These are phyloP conservation scores for Hanseniaspora jakobsenii DNA, from an alignment of 805 yeast genomes.

Conservation along the genomic window DNA sequence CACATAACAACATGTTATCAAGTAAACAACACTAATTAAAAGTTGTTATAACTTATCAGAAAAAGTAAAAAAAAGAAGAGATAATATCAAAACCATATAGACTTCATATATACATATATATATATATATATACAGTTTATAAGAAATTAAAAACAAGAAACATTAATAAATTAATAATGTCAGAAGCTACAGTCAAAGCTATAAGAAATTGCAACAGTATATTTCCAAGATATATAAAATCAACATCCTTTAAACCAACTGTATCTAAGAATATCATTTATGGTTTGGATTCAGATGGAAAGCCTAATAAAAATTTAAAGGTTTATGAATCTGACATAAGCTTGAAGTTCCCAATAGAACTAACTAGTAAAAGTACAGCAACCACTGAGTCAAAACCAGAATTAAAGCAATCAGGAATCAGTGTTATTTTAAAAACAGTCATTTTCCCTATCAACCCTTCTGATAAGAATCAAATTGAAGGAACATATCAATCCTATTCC, in stretches of 20 bases:
- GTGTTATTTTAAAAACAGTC: conserved; percentile 48
- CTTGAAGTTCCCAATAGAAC: background rate
- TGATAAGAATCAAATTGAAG: conserved; percentile 73
- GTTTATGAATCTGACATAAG: background rate
- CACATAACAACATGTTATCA: too few species aligned
- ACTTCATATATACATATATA: too few species aligned
- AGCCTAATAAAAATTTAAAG: too few species aligned
- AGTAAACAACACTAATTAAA: too few species aligned
- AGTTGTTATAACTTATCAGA: too few species aligned
- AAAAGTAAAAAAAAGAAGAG: too few species aligned
- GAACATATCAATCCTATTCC: conserved; percentile 74
- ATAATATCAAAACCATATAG: too few species aligned
- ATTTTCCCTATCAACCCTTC: conserved; percentile 88
- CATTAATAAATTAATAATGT: too few species aligned
- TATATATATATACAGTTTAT: too few species aligned
- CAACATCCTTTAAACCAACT: background rate
- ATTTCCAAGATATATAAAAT: background rate
- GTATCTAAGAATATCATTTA: conserved; percentile 1
- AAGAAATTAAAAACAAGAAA: too few species aligned
- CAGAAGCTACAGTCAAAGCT: background rate
- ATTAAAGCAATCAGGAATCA: background rate
- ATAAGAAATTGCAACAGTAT: background rate
- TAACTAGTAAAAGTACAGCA: background rate
- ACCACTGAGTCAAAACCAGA: background rate
- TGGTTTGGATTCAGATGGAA: too few species aligned